Conservation (phyloP, 2,329 filamentous ascomycete genomes). For the Cytospora paraplurivora region DNA sequence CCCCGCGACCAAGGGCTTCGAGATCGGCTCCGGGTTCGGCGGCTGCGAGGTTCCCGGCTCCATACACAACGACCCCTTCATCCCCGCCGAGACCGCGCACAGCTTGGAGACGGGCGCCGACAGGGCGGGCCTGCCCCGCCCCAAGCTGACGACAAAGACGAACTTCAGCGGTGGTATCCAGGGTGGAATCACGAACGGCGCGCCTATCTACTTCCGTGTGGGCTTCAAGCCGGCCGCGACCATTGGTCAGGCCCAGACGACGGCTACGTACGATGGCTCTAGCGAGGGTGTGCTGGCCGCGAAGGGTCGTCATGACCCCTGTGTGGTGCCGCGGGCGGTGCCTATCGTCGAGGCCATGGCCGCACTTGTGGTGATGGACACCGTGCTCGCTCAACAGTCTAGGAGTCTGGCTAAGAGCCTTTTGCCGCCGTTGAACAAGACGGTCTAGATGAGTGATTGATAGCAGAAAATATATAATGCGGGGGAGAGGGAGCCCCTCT, state of each 20-base stretch:
- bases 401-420: constrained; percentile 51
- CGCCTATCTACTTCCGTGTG: constrained; percentile 90
- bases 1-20: constrained; percentile 93
- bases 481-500: background rate
- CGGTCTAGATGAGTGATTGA: background rate
- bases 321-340: constrained; percentile 84
- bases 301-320: constrained; percentile 93
- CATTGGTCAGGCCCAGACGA: constrained; percentile 85
- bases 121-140: constrained; percentile 50
- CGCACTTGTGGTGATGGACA: constrained; percentile 82
- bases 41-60: constrained; percentile 85
- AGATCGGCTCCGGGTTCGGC: constrained; percentile 89
- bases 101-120: constrained; percentile 49
- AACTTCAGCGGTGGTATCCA: constrained; percentile 96
- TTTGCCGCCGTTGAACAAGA: constrained; percentile 42
- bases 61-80: constrained; percentile 88
- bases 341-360: constrained; percentile 93
- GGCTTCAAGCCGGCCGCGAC: constrained; percentile 95
- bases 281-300: constrained; percentile 76
- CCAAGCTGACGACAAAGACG: constrained; percentile 79
- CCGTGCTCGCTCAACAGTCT: constrained; percentile 78
- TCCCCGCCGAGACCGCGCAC: constrained; percentile 52
- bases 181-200: constrained; percentile 92
- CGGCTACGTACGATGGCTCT: constrained; percentile 74
- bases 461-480: background rate